Conservation (phyloP, 164 flowering plant species). For the Dillenia turbinata region DNA sequence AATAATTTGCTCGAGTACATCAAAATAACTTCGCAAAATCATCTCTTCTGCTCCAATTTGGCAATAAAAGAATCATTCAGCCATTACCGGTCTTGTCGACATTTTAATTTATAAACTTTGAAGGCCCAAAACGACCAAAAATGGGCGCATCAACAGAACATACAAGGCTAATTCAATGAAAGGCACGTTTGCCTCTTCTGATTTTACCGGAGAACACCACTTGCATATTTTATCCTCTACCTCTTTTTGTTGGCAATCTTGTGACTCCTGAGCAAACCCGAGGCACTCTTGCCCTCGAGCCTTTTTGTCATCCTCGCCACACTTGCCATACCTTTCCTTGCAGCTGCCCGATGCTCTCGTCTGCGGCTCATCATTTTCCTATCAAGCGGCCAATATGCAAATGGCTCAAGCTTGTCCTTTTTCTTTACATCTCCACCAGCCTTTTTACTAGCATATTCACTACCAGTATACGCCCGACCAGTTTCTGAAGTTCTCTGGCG, state of each 20-base stretch:
- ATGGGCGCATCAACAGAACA: too few relatives aligned
- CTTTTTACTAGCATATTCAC: slow-evolving; percentile 82
- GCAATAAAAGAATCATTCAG: too few relatives aligned
- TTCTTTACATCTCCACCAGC: slow-evolving; percentile 89
- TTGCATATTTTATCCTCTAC: slow-evolving; percentile 1
- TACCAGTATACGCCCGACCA: slow-evolving; percentile 89
- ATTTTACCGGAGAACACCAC: too few relatives aligned
- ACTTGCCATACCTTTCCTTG: slow-evolving; percentile 84
- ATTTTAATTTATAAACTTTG: too few relatives aligned
- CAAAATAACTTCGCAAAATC: too few relatives aligned
- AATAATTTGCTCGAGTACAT: too few relatives aligned
- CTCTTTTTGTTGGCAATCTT: slow-evolving; percentile 32
- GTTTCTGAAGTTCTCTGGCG: slow-evolving; percentile 61
- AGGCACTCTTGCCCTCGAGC: slow-evolving; percentile 83
- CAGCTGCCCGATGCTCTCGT: slow-evolving; percentile 81
- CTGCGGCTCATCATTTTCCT: slow-evolving; percentile 96
- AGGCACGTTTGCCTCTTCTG: too few relatives aligned
- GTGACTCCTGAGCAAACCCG: slow-evolving; percentile 47
- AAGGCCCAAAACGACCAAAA: too few relatives aligned
- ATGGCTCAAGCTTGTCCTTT: slow-evolving; percentile 96
- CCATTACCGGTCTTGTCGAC: too few relatives aligned
- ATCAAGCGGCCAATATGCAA: slow-evolving; percentile 99
- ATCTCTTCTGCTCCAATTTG: too few relatives aligned
- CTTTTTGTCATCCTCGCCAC: slow-evolving; percentile 82
- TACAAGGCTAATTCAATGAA: too few relatives aligned